Conservation (phyloP, 176 grass and related monocot species). For the Thinopyrum elongatum region DNA sequence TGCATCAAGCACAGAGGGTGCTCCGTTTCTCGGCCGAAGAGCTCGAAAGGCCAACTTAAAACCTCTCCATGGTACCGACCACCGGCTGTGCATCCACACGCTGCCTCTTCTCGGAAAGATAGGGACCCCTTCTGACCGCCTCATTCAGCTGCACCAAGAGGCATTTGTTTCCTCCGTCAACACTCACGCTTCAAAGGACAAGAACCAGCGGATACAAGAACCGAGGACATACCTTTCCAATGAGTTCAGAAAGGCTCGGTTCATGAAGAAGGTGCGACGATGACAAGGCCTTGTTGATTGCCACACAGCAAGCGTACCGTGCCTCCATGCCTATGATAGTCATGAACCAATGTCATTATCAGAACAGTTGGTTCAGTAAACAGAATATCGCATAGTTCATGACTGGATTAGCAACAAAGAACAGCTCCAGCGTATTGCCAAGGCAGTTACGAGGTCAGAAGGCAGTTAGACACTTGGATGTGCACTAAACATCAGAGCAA, state of each 20-base stretch:
- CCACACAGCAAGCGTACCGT: slow-evolving; percentile 56
- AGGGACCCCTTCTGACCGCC: slow-evolving; percentile 79
- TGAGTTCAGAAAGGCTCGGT: slow-evolving; percentile 45
- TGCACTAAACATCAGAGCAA: neutral
- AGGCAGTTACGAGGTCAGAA: neutral
- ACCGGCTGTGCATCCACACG: slow-evolving; percentile 51
- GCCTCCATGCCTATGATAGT: slow-evolving; percentile 73
- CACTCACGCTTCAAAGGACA: neutral
- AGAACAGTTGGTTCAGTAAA: neutral
- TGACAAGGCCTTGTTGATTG: slow-evolving; percentile 70
- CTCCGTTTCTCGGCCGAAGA: neutral
- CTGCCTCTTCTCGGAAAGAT: slow-evolving; percentile 44
- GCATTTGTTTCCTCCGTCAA: neutral
- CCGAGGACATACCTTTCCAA: slow-evolving; percentile 57
- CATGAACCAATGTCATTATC: slow-evolving; percentile 16
- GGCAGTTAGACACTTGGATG: neutral
- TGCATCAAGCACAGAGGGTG: neutral
- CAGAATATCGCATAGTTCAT: neutral
- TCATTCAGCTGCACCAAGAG: slow-evolving; percentile 65
- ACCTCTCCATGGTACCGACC: slow-evolving; percentile 65
- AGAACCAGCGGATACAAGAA: neutral
- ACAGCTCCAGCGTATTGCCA: neutral
- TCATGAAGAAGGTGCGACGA: slow-evolving; percentile 69
- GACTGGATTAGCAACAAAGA: neutral
- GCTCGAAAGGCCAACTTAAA: slow-evolving; percentile 25